Evolutionary conservation across 2,329 filamentous ascomycete genomes (phyloP).

Genomic region (Sphaerulina vaccinii): DNA sequence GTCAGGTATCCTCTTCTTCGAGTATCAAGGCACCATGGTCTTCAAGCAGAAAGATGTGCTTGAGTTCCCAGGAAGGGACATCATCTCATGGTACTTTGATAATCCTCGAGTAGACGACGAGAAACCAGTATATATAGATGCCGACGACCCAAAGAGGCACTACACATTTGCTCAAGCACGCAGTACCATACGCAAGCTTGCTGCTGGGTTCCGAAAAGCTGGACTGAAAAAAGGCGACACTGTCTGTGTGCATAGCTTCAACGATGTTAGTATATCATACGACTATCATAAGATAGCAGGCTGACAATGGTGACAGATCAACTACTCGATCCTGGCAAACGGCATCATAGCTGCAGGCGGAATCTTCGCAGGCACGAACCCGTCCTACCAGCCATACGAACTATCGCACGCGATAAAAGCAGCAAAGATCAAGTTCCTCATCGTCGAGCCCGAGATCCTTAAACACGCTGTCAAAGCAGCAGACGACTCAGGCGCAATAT

Average conservation of each 20-base stretch:
- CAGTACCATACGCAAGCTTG: conserved; percentile 46
- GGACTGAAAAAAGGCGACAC: conserved; percentile 53
- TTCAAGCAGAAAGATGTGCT: conserved; percentile 22
- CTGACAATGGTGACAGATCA: conserved; percentile 9
- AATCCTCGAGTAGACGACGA: conserved; percentile 47
- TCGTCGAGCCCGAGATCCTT: conserved; percentile 36
- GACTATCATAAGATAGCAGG: neutral
- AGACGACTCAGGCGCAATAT: conserved; percentile 37
- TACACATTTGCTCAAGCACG: conserved; percentile 46
- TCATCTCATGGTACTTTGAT: conserved; percentile 56
- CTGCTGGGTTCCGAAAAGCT: conserved; percentile 50
- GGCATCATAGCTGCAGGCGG: conserved; percentile 35
- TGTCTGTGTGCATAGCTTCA: conserved; percentile 51
- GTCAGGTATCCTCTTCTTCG: neutral
- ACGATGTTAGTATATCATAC: conserved; percentile 38
- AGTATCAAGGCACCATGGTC: conserved; percentile 10
- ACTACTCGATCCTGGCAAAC: conserved; percentile 30
- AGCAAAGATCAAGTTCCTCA: conserved; percentile 32
- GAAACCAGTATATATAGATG: conserved; percentile 53
- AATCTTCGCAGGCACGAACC: conserved; percentile 39
- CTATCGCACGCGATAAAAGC: conserved; percentile 35
- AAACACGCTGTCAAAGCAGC: conserved; percentile 40
- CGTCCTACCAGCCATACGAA: conserved; percentile 37
- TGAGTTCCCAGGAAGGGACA: conserved; percentile 48
- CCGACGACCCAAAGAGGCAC: conserved; percentile 38